Evolutionary conservation across 2,329 filamentous ascomycete genomes (phyloP), one percentile per base, ranked within the genome.

Genomic region (Diaporthe velutina): DNA sequence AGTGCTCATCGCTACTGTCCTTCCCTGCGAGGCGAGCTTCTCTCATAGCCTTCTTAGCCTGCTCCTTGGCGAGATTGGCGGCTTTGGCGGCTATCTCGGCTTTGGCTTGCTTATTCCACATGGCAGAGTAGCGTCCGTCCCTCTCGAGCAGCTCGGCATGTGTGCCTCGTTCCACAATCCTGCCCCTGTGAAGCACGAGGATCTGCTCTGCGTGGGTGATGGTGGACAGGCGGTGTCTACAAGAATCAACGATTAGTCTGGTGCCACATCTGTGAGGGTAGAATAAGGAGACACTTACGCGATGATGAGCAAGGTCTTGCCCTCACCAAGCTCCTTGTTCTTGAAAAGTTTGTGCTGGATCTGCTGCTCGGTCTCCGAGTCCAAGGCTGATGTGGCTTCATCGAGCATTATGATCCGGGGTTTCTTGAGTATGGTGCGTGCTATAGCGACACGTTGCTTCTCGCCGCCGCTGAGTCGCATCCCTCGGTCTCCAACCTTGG

Each of bases 251-350:
- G 57, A 71, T 82, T 78, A 83, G 79, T 55, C 42, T 22, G 35
- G 17, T 50, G 17, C 19, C 10, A 25, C 17, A 64, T 42, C 19
- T 17, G 15, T 17, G 22, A 7, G 22, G 28, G 28, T n/a, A 55
- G 5, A 28, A 30, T 0, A 3, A 6, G 4, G 10, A 28, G 28
- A 28, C 58, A 89, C 90, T 86, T 92, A 95, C 86, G 97, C 97
- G 85, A 99, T 98, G 70, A 98, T 95, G 76, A 99, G 90, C 86
- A 98, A 93, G 1, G 97, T 99, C 61, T 97, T 93, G 67, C 95
- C 96, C 78, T 93, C 88, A 22, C 95, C 94, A 61, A 98, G 91
- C 19, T 90, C 78, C 10, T 82, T 82, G 52, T 82, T 82, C 30
- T 80, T 95, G 74, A 92, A 92, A 42, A 99, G 90, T 48, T 96